phyloP scores from a whole-genome alignment of 2,329 filamentous ascomycete genomes.

The Curvularia verruculosa region DNA sequence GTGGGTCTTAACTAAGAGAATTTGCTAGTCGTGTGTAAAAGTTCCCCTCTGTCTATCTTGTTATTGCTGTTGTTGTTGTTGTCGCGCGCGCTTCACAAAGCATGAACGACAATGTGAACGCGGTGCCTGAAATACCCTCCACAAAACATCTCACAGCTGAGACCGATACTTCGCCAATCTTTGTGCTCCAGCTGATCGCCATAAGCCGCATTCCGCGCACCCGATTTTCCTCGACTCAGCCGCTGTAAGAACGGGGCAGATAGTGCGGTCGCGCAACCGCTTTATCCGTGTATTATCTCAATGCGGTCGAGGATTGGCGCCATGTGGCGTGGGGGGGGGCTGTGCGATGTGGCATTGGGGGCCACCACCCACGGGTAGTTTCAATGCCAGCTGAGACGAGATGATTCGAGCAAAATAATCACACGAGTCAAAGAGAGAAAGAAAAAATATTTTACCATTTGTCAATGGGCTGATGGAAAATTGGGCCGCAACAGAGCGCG shows the following conservation, averaged over 20 bases:
- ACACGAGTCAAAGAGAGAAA: not conserved
- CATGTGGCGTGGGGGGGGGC: constrained; percentile 7
- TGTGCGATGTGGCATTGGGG: constrained; percentile 1
- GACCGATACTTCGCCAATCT: not conserved
- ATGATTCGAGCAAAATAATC: not conserved
- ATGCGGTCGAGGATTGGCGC: not conserved
- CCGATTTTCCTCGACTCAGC: constrained; percentile 6
- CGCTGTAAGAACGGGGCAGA: not conserved
- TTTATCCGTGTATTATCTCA: constrained; percentile 2
- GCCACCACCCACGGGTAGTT: not conserved
- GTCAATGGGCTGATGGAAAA: not conserved
- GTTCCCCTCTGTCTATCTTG: not conserved
- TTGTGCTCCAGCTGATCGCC: constrained; percentile 11
- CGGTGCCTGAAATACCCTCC: not conserved
- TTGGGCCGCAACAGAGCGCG: not conserved
- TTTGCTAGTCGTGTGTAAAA: not conserved
- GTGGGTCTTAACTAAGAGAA: not conserved
- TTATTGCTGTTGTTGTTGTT: too few species aligned
- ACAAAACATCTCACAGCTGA: not conserved
- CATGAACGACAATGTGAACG: not conserved
- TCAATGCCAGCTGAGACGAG: constrained; percentile 3
- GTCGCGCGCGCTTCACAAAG: not conserved
- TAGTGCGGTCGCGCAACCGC: constrained; percentile 7
- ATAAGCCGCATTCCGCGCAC: constrained; percentile 15
- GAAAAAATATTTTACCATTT: not conserved